Base-by-base conservation (phyloP, 352 stramenopile genomes). In the Globisporangium splendens region DNA sequence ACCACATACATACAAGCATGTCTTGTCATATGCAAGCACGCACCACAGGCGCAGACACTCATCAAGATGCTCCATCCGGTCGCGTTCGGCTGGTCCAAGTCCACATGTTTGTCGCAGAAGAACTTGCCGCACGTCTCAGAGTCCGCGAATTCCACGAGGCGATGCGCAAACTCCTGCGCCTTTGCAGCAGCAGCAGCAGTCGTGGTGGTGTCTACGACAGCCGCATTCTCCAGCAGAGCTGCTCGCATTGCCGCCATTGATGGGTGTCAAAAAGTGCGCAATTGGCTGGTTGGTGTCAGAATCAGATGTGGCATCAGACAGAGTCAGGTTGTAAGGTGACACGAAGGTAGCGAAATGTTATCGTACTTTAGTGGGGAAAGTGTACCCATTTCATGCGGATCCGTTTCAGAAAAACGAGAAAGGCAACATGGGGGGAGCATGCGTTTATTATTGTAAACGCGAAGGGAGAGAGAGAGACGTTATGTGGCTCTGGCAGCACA, bases 61-160 rank as follows among this genome's bases (percentile, higher is more conserved):
- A 95, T 91, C 61, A 95, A 79, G 22, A 95, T 56, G 48, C 72
- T 95, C 67, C 82, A 91, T 28, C 83, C 86, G n/a, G 73, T 64
- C 14, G 50, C 69, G 47, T 88, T 92, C 3, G 71, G 62, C 13
- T 50, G 58, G 47, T 93, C 62, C 21, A 91, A 86, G 53, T 91
- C 72, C 24, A 93, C 72, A 1, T 63, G 38, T 31, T 79, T 74
- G 57, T 91, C 79, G 0, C 42, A 35, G 33, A 93, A 86, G 56
- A 78, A 93, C 63, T 83, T 79, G 51, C 65, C 13, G 56, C 78
- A 92, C 21, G 62, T 61, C 1, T 79, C 72, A 3, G 64, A 66
- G 43, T 89, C 75, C 0, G 81, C 86, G 50, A 90, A 92, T 66
- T 91, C 76, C 44, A 95, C 74, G 17, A 93, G 59, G 46, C 78